phyloP scores from a whole-genome alignment of 2,329 filamentous ascomycete species.

The Fusarium austroafricanum region DNA sequence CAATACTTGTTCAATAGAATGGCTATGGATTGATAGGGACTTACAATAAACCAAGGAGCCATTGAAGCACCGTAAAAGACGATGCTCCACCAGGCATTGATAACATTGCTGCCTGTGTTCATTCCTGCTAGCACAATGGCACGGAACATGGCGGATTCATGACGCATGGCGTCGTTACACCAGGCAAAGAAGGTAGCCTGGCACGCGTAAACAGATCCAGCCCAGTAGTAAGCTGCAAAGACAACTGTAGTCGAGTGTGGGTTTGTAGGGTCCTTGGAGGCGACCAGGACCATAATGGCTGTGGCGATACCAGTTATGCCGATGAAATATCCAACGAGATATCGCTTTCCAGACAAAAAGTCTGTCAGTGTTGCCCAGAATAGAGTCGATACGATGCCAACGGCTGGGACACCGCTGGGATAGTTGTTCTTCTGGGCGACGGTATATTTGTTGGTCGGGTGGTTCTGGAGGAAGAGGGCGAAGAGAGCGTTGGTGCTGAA shows the following conservation, averaged over 20 bases:
- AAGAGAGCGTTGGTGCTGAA: conserved; percentile 74
- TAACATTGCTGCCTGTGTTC: conserved; percentile 74
- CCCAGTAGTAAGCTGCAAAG: conserved; percentile 77
- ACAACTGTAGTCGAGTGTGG: conserved; percentile 61
- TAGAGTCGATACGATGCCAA: conserved; percentile 69
- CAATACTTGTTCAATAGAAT: not conserved
- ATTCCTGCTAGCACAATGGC: conserved; percentile 77
- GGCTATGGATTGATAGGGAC: conserved; percentile 35
- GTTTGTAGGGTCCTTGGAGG: conserved; percentile 55
- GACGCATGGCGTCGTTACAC: conserved; percentile 77
- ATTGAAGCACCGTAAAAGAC: conserved; percentile 75
- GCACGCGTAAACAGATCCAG: conserved; percentile 76
- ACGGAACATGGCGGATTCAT: conserved; percentile 71
- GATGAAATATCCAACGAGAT: conserved; percentile 75
- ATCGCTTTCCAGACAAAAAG: conserved; percentile 70
- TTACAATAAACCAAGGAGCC: conserved; percentile 73
- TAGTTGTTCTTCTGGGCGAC: conserved; percentile 67
- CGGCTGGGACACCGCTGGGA: conserved; percentile 66
- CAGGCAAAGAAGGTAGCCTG: conserved; percentile 81
- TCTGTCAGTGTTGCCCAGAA: conserved; percentile 79
- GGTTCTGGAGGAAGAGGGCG: conserved; percentile 61
- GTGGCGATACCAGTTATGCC: conserved; percentile 72
- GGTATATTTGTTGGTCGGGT: conserved; percentile 57
- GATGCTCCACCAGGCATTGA: conserved; percentile 80
- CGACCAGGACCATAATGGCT: conserved; percentile 69